A percentile compares a stretch with the other conserved stretches of the same genome.
phyloP scores from a whole-genome alignment of 257 asterid species.

The Orobanche coerulescens region DNA sequence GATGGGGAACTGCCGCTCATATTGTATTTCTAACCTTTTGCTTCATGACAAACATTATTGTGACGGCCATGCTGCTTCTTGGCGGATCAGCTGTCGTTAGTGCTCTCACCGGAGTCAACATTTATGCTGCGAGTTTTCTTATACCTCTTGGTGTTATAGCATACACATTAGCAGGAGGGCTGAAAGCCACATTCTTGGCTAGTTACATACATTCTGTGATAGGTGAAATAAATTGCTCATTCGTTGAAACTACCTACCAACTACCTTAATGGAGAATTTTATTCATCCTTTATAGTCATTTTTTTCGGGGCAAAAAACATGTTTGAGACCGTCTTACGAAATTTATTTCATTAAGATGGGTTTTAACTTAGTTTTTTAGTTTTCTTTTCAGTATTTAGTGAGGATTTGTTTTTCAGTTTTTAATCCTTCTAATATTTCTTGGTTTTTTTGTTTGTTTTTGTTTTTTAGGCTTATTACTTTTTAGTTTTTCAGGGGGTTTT shows the following conservation, averaged over 20 bases:
- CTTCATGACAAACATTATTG: conserved; percentile 81
- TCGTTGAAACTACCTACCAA: too few relatives aligned
- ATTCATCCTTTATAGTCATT: too few relatives aligned
- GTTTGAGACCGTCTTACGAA: too few relatives aligned
- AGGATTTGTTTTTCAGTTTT: too few relatives aligned
- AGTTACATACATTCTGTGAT: conserved; percentile 90
- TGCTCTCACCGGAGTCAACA: conserved; percentile 87
- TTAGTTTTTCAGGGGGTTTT: too few relatives aligned
- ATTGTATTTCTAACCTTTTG: conserved; percentile 74
- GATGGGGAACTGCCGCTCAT: conserved; percentile 96
- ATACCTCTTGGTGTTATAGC: conserved; percentile 83
- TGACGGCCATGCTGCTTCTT: conserved; percentile 92
- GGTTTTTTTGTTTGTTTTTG: too few relatives aligned
- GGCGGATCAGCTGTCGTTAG: conserved; percentile 92
- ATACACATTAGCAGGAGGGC: conserved; percentile 87
- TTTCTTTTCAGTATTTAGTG: too few relatives aligned
- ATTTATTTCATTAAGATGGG: too few relatives aligned
- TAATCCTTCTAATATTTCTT: too few relatives aligned
- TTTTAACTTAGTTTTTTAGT: too few relatives aligned
- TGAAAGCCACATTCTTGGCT: conserved; percentile 90
- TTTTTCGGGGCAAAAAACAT: too few relatives aligned
- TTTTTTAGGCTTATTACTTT: too few relatives aligned
- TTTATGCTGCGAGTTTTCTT: conserved; percentile 88
- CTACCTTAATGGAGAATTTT: background rate
- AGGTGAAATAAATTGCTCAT: conserved; percentile 31